Evolutionary conservation across 2,329 filamentous ascomycete genomes (phyloP), one percentile per base, ranked within the genome.

Genomic region (Fusarium multiceps): DNA sequence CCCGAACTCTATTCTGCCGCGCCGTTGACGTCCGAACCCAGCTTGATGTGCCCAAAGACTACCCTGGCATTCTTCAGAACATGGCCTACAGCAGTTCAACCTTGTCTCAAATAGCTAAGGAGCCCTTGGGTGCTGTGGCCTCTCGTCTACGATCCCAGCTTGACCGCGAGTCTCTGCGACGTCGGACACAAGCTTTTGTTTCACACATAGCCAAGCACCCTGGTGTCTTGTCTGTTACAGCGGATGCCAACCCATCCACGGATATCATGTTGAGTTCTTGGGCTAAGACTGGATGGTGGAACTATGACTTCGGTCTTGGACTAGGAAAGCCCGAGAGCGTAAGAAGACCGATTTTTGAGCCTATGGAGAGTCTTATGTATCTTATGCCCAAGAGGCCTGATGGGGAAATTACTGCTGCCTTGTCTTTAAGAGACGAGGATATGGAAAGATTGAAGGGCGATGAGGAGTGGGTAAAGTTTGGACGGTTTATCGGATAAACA

Each of bases 261-360:
- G 85, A 87, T 41, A 75, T 88, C 5, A 83, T 84, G 79, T 63
- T 89, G 8, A 88, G 84, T 60, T 88, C 86, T 1, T 89, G 86
- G 87, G 80, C 81, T 1, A 84, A 85, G 54, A 72, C 85, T 4
- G 75, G 81, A 6, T 78, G 77, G 18, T 85, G 84, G 65, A 75
- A 80, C 0, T 75, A 83, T 8, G 83, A 87, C 46, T 88, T 89
- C 58, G 78, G 78, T 0, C 66, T 82, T 3, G 82, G 80, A 0
- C 66, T 88, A 4, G 86, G 86, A 0, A 77, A 68, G 20, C 83
- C 86, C 0, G 80, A 81, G 59, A 79, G 78, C 1, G 86, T 88
- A 20, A 76, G 85, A 0, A 76, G 86, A 48, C 87, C 86, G 4
- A 61, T 71, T 1, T 86, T 88, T 57, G 71, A 73, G 1, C 80